A percentile compares a stretch with the other conserved stretches of the same genome.
These are phyloP conservation scores for Aleurites moluccanus DNA, from an alignment of 441 rosid species.

Conservation along the genomic window DNA sequence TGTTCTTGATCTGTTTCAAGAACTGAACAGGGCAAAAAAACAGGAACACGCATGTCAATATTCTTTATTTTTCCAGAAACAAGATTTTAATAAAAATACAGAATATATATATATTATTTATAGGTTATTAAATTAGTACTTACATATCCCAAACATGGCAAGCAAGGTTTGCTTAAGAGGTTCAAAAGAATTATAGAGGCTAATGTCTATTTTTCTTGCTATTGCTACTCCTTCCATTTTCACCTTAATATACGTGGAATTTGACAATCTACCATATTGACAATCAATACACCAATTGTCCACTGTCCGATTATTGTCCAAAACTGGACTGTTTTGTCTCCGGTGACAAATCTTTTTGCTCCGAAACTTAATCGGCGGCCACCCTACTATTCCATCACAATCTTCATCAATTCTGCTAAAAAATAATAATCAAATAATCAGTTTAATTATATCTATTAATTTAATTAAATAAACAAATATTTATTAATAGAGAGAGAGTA, in stretches of 20 bases:
- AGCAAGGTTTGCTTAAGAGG: constrained; percentile 45
- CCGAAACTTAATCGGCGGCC: constrained; percentile 56
- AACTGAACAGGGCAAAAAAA: background rate
- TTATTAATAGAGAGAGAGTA: background rate
- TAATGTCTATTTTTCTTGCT: constrained; percentile 57
- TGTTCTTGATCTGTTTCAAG: constrained; percentile 37
- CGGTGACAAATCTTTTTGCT: constrained; percentile 30
- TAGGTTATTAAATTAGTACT: background rate
- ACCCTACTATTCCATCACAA: constrained; percentile 39
- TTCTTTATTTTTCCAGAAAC: too few species aligned
- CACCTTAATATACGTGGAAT: constrained; percentile 65
- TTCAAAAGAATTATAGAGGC: constrained; percentile 44
- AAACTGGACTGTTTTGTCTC: background rate
- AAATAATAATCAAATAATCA: background rate
- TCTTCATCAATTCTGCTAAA: constrained; percentile 29
- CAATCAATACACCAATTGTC: constrained; percentile 23
- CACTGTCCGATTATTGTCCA: constrained; percentile 20
- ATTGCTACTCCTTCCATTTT: constrained; percentile 76
- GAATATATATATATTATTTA: too few species aligned
- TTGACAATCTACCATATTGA: constrained; percentile 25
- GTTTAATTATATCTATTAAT: background rate
- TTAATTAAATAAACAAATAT: background rate
- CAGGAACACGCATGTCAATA: background rate
- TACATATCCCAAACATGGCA: constrained; percentile 51
- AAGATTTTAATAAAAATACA: too few species aligned